Base-by-base conservation (phyloP, 768 basidiomycete species). In the Lactarius evosmus region DNA sequence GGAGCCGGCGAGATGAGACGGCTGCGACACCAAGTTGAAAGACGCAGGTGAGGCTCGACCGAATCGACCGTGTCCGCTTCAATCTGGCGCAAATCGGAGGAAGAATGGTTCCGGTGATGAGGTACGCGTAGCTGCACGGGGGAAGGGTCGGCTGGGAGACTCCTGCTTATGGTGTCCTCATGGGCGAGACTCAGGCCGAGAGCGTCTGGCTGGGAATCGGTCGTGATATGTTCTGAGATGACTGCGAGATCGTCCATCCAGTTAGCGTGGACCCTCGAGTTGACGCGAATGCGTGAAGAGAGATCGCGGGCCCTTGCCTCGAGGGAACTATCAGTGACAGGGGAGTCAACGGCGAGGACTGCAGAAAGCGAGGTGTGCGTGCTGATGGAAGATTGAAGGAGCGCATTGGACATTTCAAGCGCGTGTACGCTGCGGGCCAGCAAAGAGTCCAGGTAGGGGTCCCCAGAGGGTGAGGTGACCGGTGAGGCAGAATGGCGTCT, bases 371-470 rank as follows among this genome's bases (percentile, higher is more conserved):
- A 83, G 14, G 85, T 79, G 66, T 88, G 86, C 0, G 91, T 86
- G 44, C 86, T 82, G 69, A 92, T 86, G 25, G 88, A 88, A 14
- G 84, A 85, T 71, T 90, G 86, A 52, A 94, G 77, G 12, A 93
- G 77, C 3, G 85, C 81, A 62, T 93, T 93, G 5, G 91, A 93
- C 80, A 92, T 86, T 72, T 93, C 92, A 9, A 94, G 79, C 1
- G 91, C 91, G 74, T 91, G 85, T 16, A 93, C 89, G 67, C 89
- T 91, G 66, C 91, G 85, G 62, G 85, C 89, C 1, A 93, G 80
- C 17, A 93, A 78, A n/a, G 86, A 81, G 74, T 93, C 92, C 30
- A 92, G 80, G 69, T 82, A 85, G 14, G 82, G 81, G 72, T 88
- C 86, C 55, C 60, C 69, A 3, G 76, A 72, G 25, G 74, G 56